Percentiles rank a stretch among this genome's conserved stretches.
Evolutionary conservation across 805 yeast genomes (phyloP).

Genomic region (Nakazawaea ambrosiae): DNA sequence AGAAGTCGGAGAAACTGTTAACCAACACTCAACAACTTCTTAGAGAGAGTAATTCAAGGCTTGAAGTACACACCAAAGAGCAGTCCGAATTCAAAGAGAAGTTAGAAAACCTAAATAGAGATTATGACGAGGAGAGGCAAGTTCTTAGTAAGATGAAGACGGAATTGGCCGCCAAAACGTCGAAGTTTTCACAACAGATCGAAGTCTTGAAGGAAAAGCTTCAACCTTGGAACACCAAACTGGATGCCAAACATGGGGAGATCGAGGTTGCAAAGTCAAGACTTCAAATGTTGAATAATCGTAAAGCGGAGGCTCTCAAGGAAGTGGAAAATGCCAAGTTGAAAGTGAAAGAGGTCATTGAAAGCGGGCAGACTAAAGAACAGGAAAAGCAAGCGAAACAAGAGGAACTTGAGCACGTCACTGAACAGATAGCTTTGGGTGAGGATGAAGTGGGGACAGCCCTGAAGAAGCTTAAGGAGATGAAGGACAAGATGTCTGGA

Average conservation of each 20-base stretch:
- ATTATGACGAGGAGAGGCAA: conserved; percentile 45
- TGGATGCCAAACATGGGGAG: conserved; percentile 56
- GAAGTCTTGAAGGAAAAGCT: conserved; percentile 54
- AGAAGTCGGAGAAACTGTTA: conserved; percentile 51
- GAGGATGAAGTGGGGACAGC: conserved; percentile 48
- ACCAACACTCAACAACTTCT: conserved; percentile 38
- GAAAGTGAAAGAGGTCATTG: conserved; percentile 36
- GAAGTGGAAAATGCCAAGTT: conserved; percentile 38
- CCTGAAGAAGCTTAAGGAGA: conserved; percentile 37
- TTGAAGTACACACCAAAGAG: conserved; percentile 38
- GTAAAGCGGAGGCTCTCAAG: conserved; percentile 32
- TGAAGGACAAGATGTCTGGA: conserved; percentile 44
- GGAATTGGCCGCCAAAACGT: conserved; percentile 68
- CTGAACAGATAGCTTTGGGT: conserved; percentile 52
- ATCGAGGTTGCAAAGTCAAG: conserved; percentile 60
- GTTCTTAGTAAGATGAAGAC: conserved; percentile 57
- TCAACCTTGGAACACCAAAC: conserved; percentile 76
- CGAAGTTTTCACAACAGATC: conserved; percentile 57
- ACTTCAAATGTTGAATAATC: conserved; percentile 49
- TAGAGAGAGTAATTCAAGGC: conserved; percentile 36
- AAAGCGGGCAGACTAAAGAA: conserved; percentile 44
- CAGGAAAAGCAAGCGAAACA: conserved; percentile 36
- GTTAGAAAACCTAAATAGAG: conserved; percentile 33
- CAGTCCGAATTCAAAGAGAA: conserved; percentile 37
- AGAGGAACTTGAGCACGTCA: conserved; percentile 40